Conservation (phyloP, 2,329 filamentous ascomycete species). For the Boeremia lycopersici region DNA sequence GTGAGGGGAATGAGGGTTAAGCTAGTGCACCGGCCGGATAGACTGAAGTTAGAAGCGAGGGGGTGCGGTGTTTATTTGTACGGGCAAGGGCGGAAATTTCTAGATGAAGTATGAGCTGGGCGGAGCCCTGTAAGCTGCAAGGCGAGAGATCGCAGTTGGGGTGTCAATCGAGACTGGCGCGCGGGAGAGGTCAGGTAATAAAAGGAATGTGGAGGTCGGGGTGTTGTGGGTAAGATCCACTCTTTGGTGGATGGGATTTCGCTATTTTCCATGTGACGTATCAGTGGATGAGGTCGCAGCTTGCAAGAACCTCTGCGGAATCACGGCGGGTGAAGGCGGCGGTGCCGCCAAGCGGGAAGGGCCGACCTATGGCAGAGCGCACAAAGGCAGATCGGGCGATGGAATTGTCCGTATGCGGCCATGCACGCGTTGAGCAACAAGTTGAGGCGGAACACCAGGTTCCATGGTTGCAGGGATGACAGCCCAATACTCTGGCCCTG, state of each 20-base stretch:
- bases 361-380: constrained; percentile 11
- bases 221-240: constrained; percentile 8
- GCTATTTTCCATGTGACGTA: constrained; percentile 33
- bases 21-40: background rate
- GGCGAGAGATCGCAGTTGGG: constrained; percentile 26
- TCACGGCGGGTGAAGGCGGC: constrained; percentile 1
- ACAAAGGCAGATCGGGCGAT: constrained; percentile 6
- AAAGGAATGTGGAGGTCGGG: constrained; percentile 33
- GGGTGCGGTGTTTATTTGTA: constrained; percentile 29
- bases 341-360: constrained; percentile 11
- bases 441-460: constrained; percentile 18
- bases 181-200: constrained; percentile 10
- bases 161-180: constrained; percentile 34
- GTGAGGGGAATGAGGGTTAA: constrained; percentile 11
- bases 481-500: constrained; percentile 25
- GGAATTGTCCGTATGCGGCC: constrained; percentile 3
- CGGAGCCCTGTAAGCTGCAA: constrained; percentile 17
- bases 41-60: constrained; percentile 4
- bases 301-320: background rate
- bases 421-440: constrained; percentile 1
- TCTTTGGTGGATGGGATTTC: constrained; percentile 23
- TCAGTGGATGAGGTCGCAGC: background rate
- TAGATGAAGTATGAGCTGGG: constrained; percentile 15
- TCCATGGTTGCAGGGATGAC: constrained; percentile 10
- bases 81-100: constrained; percentile 19